Evolutionary conservation across 2,329 filamentous ascomycete species (phyloP).

Genomic region (Neonectria faginata): DNA sequence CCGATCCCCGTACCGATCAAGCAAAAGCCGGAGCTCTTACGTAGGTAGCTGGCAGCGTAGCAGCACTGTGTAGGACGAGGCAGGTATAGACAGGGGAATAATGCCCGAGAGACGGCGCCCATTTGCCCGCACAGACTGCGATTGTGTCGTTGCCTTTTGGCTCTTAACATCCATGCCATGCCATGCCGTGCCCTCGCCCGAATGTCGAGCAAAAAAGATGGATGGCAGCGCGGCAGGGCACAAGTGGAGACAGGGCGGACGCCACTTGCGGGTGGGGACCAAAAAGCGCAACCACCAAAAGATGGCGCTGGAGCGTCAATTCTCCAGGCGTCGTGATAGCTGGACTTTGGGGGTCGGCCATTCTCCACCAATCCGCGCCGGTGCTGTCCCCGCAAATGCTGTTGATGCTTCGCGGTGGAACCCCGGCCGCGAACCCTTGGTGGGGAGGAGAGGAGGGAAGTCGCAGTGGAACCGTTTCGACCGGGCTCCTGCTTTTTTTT

Average conservation of each 20-base stretch:
- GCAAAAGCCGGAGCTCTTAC: neutral
- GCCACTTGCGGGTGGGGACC: constrained; percentile 31
- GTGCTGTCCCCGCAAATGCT: constrained; percentile 34
- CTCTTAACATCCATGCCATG: neutral
- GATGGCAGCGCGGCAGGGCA: neutral
- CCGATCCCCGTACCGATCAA: constrained; percentile 23
- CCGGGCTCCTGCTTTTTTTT: constrained; percentile 3
- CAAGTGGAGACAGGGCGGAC: constrained; percentile 8
- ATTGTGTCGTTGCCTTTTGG: neutral
- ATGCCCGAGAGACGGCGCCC: neutral
- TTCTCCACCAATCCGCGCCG: constrained; percentile 41
- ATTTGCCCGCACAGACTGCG: neutral
- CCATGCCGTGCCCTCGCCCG: too few relatives aligned
- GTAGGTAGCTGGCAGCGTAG: neutral
- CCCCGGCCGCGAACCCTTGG: constrained; percentile 18
- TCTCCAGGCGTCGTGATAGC: constrained; percentile 44
- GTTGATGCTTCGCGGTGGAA: constrained; percentile 26
- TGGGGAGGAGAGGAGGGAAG: constrained; percentile 8
- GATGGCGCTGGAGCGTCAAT: constrained; percentile 40
- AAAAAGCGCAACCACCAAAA: constrained; percentile 10
- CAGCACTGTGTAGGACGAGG: neutral
- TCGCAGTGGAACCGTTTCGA: constrained; percentile 22
- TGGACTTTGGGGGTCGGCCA: constrained; percentile 22
- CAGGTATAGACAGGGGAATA: constrained; percentile 9
- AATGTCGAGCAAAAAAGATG: neutral